Evolutionary conservation across 176 grass and related monocot species (phyloP), one percentile per base, ranked within the genome.

Genomic region (Paspalum vaginatum): DNA sequence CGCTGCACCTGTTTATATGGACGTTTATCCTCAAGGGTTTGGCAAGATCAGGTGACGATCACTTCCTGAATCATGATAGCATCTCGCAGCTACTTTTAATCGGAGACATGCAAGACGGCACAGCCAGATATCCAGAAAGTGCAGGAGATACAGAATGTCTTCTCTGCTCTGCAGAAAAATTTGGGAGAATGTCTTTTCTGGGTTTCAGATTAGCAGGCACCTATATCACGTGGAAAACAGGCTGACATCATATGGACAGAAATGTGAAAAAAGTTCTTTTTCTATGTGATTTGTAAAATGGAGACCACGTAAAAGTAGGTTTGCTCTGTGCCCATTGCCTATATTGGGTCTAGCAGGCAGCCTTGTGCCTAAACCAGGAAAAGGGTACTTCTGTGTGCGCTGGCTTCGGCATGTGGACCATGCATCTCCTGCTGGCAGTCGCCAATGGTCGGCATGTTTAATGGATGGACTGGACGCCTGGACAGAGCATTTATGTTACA

Each of bases 31-130:
- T 68, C 6, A 64, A 57, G 25, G 38, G 75, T 67, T 51, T 22
- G 51, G 46, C 66, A 63, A 32, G 54, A 16, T 22, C 47, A 54
- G 68, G 15, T 17, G 53, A 27, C 10, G 54, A 52, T 61, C 24
- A 37, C 20, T 69, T 1, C 61, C 52, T 86, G 45, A 68, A 68
- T 47, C 68, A 15, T 67, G 52, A 87, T 32, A n/a, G n/a, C n/a
- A 81, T 87, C 63, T 76, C 48, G 54, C 55, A 3, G 22, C 8
- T 43, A 37, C 24, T 6, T 70, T 81, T 39, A 9, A 14, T 45
- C 44, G 25, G 62, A 5, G 62, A 5, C 40, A 32, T 68, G 52
- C 11, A 74, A 51, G 39, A 53, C 21, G 53, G 7, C 27, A 45
- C 65, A 6, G 0, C 59, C 21, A 51, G 53, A 76, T 77, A 69